Evolutionary conservation across 192 early-diverging fungal species (phyloP).

Genomic region (Rhizoclosmatium sp.): DNA sequence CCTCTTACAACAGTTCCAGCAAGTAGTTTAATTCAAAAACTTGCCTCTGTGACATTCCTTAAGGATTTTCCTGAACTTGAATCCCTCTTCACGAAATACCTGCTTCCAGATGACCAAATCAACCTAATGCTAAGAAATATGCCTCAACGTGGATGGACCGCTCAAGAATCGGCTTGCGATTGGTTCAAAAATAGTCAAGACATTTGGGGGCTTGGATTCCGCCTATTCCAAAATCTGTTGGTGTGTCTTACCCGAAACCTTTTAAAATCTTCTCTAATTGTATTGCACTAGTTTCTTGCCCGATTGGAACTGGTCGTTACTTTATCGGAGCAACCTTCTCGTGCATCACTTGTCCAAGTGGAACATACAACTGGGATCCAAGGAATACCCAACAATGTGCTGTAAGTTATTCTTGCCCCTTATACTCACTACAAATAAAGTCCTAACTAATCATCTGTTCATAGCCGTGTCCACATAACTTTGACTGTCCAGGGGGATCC

Average conservation of each 20-base stretch:
- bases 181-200: too few species aligned
- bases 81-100: neutral
- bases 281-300: neutral
- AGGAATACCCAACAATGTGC: too few species aligned
- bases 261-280: neutral
- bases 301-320: neutral
- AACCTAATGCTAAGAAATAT: too few species aligned
- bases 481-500: conserved; percentile 25
- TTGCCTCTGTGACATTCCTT: neutral
- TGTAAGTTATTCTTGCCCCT: too few species aligned
- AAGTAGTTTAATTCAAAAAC: too few species aligned
- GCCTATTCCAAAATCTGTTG: too few species aligned
- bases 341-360: conserved; percentile 26
- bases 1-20: too few species aligned
- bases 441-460: too few species aligned
- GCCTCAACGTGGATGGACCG: neutral
- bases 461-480: neutral
- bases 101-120: too few species aligned
- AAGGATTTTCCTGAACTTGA: conserved; percentile 26
- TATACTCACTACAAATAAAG: too few species aligned
- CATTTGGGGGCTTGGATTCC: neutral
- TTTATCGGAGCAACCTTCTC: neutral
- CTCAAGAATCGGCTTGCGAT: neutral
- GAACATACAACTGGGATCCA: conserved; percentile 22
- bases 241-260: too few species aligned